A percentile compares a stretch with the other conserved stretches of the same genome.
These are phyloP conservation scores for Neoarthrinium moseri DNA, from an alignment of 2,329 filamentous ascomycete species.

Conservation along the genomic window DNA sequence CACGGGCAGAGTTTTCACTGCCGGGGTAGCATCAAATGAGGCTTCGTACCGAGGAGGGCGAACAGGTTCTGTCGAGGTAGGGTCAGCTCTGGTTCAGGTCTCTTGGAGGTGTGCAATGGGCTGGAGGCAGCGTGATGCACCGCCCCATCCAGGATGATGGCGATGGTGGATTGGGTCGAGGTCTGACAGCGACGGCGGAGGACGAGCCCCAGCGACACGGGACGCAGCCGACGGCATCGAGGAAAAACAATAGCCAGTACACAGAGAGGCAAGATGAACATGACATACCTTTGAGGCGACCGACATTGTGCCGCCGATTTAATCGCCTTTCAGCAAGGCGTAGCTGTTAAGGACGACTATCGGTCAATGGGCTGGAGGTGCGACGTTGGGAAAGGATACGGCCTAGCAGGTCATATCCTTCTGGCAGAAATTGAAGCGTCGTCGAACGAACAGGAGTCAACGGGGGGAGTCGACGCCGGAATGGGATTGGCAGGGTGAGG, in stretches of 20 bases:
- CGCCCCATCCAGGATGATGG: not conserved
- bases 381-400: constrained; percentile 27
- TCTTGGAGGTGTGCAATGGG: no score
- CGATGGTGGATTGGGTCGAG: not conserved
- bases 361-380: constrained; percentile 22
- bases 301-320: constrained; percentile 59
- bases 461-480: constrained; percentile 17
- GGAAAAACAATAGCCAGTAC: no score
- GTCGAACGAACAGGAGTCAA: no score
- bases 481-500: constrained; percentile 3
- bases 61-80: constrained; percentile 74
- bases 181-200: not conserved
- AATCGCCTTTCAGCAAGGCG: constrained; percentile 52
- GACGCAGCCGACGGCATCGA: no score
- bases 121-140: no score
- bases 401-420: constrained; percentile 35
- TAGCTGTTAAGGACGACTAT: constrained; percentile 32
- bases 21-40: constrained; percentile 7
- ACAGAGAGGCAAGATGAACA: no score
- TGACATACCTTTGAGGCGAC: constrained; percentile 57
- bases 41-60: constrained; percentile 88
- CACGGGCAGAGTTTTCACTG: constrained; percentile 16
- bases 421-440: constrained; percentile 12
- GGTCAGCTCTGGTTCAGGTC: constrained; percentile 22
- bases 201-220: no score